Conservation (phyloP, 441 rosid species). For the Manihot esculenta region DNA sequence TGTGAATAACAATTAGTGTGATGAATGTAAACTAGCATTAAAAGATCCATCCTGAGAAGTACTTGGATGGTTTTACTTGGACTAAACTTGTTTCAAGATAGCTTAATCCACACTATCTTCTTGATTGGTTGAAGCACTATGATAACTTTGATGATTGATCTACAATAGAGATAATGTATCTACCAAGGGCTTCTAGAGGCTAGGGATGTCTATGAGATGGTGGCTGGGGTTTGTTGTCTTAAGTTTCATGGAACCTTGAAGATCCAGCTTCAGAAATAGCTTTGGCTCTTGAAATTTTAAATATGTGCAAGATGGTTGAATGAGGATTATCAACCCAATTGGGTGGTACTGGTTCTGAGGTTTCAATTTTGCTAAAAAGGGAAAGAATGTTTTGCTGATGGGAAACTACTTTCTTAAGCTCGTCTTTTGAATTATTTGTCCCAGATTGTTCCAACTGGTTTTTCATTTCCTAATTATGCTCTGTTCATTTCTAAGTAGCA, state of each 20-base stretch:
- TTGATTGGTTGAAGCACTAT: background rate
- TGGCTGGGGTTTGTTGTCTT: background rate
- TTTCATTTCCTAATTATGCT: background rate
- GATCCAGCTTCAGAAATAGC: background rate
- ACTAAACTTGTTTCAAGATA: background rate
- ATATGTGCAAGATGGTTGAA: background rate
- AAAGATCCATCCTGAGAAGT: background rate
- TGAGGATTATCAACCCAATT: too few relatives aligned
- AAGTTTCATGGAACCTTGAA: background rate
- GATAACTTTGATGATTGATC: background rate
- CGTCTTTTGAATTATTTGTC: background rate
- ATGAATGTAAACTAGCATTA: background rate
- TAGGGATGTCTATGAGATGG: background rate
- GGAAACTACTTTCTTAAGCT: background rate
- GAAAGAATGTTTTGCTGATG: background rate
- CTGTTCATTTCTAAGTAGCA: background rate
- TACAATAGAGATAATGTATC: background rate
- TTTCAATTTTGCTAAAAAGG: background rate
- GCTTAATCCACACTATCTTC: background rate
- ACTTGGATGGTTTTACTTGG: background rate
- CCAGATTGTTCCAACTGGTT: background rate
- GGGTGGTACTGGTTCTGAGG: background rate
- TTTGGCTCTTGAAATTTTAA: background rate
- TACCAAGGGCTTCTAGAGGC: background rate
- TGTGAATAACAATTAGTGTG: too few relatives aligned